Evolutionary conservation across 2,329 filamentous ascomycete genomes (phyloP).

Genomic region (Alternaria ethzedia): DNA sequence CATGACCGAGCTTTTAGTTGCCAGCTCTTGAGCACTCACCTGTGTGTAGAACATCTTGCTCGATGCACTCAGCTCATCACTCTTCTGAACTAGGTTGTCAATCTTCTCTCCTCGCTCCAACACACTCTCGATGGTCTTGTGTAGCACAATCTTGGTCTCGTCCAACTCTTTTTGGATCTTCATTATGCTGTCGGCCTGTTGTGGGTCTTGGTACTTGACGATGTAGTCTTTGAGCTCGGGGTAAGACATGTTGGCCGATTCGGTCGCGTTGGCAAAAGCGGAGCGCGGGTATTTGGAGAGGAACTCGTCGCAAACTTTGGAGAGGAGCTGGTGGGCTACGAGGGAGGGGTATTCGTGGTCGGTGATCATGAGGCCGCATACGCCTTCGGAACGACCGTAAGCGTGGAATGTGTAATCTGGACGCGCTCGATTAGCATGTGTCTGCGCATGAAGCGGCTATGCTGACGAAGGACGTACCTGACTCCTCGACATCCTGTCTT

Average conservation of each 20-base stretch:
- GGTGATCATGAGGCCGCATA: slow-evolving; percentile 56
- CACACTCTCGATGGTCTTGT: slow-evolving; percentile 93
- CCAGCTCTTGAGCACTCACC: slow-evolving; percentile 54
- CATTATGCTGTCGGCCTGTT: slow-evolving; percentile 88
- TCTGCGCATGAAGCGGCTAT: too few species aligned
- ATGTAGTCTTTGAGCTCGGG: slow-evolving; percentile 82
- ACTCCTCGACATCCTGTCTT: slow-evolving; percentile 81
- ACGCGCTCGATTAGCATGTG: not conserved
- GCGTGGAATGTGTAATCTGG: slow-evolving; percentile 67
- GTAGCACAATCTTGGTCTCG: slow-evolving; percentile 95
- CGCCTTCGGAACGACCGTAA: slow-evolving; percentile 53
- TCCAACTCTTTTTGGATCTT: slow-evolving; percentile 97
- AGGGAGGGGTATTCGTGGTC: slow-evolving; percentile 65
- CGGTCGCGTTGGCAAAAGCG: too few species aligned
- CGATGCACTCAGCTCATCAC: slow-evolving; percentile 84
- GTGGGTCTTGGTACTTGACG: slow-evolving; percentile 81
- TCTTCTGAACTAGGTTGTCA: slow-evolving; percentile 91
- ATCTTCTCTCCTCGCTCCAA: slow-evolving; percentile 96
- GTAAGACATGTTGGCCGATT: slow-evolving; percentile 58
- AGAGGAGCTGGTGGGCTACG: slow-evolving; percentile 84
- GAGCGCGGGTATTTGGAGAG: slow-evolving; percentile 64
- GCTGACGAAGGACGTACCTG: too few species aligned
- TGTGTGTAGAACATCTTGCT: slow-evolving; percentile 97
- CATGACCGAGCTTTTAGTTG: not conserved
- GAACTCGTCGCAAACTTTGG: slow-evolving; percentile 89